phyloP scores from a whole-genome alignment of 2,329 filamentous ascomycete genomes.

The Alternaria alternata region DNA sequence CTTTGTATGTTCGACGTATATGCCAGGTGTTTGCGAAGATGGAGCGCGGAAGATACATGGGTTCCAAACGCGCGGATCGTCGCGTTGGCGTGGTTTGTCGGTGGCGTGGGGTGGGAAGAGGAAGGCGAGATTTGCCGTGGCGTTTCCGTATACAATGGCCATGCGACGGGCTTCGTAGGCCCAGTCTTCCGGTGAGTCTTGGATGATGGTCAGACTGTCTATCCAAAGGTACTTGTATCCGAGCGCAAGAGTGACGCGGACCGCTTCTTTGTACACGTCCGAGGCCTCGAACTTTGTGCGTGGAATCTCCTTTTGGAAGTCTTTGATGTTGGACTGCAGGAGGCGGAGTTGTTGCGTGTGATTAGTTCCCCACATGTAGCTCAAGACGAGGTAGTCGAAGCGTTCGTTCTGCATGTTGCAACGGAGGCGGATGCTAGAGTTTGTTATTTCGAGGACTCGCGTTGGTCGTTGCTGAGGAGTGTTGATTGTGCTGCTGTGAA shows the following conservation, averaged over 20 bases:
- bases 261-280: conserved; percentile 22
- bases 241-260: conserved; percentile 17
- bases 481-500: neutral
- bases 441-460: conserved; percentile 10
- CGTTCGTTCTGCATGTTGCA: conserved; percentile 8
- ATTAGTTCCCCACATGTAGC: conserved; percentile 22
- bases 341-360: neutral
- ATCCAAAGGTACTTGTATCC: conserved; percentile 34
- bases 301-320: conserved; percentile 8
- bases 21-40: neutral
- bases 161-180: conserved; percentile 15
- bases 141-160: conserved; percentile 24
- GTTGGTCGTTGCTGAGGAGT: conserved; percentile 7
- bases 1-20: conserved; percentile 13
- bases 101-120: too few relatives aligned
- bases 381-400: conserved; percentile 16
- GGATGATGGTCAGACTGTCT: conserved; percentile 31
- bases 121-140: conserved; percentile 17
- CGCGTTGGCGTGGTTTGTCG: too few relatives aligned
- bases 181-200: conserved; percentile 24
- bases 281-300: conserved; percentile 2
- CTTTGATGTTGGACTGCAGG: neutral
- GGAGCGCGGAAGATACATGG: conserved; percentile 15
- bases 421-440: neutral
- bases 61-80: conserved; percentile 15